phyloP scores from a whole-genome alignment of 2,329 filamentous ascomycete genomes.

The Neofusicoccum sp. region DNA sequence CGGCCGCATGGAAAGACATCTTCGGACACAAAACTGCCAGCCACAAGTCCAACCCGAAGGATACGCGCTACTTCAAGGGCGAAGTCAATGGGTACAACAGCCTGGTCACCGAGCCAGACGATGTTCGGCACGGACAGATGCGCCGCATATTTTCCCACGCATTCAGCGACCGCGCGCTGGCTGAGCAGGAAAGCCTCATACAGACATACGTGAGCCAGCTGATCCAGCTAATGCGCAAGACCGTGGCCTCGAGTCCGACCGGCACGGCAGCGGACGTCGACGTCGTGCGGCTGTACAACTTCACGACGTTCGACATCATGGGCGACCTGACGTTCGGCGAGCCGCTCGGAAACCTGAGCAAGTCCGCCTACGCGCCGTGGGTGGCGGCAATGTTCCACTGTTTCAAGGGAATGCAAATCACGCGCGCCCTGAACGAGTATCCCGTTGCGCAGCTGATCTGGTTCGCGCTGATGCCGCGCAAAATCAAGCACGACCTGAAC shows the following conservation, averaged over 20 bases:
- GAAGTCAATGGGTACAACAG: not conserved
- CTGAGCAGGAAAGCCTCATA: constrained; percentile 35
- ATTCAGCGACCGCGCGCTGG: constrained; percentile 35
- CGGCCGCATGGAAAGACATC: constrained; percentile 30
- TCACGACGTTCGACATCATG: constrained; percentile 38
- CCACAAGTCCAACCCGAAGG: not conserved
- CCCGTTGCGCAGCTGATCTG: constrained; percentile 37
- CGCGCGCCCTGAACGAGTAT: constrained; percentile 38
- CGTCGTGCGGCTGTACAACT: constrained; percentile 20
- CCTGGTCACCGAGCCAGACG: constrained; percentile 23
- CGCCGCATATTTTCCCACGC: constrained; percentile 29
- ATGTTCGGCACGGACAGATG: constrained; percentile 23
- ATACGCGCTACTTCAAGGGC: not conserved
- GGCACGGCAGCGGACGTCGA: constrained; percentile 14
- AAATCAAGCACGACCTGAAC: not conserved
- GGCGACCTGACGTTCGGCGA: constrained; percentile 36
- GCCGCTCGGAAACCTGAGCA: constrained; percentile 33
- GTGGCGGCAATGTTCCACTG: constrained; percentile 32
- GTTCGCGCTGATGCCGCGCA: constrained; percentile 30
- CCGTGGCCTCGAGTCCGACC: constrained; percentile 21
- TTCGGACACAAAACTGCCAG: constrained; percentile 21
- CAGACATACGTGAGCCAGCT: constrained; percentile 37
- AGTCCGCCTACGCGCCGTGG: constrained; percentile 36
- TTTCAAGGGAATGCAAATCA: constrained; percentile 25
- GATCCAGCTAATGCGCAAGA: constrained; percentile 33